Evolutionary conservation across 495 filamentous ascomycete species (phyloP).

Genomic region (Pyrenula massariospora): DNA sequence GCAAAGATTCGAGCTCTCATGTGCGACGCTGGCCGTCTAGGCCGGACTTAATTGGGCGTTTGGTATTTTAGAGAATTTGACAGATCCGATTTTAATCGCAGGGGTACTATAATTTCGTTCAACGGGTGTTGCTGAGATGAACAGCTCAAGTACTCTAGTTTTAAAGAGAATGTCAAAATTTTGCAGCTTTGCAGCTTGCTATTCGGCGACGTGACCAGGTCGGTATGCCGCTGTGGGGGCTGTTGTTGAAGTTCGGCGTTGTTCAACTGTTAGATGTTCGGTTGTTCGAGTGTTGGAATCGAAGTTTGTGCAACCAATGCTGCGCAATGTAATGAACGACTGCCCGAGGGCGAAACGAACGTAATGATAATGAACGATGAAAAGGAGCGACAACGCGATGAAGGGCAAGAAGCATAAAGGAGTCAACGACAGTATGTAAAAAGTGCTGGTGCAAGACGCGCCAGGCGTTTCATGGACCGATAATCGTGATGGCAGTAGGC

Average conservation of each 20-base stretch:
- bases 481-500: neutral
- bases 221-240: neutral
- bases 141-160: neutral
- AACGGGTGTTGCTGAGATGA: neutral
- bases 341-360: conserved; percentile 14
- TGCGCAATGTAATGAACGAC: conserved; percentile 4
- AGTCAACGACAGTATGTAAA: conserved; percentile 4
- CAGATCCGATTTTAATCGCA: no score
- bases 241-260: neutral
- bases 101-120: neutral
- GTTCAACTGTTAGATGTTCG: neutral
- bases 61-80: no score
- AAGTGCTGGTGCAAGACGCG: neutral
- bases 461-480: neutral
- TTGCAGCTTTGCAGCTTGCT: neutral
- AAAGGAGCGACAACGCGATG: neutral
- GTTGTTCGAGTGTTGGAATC: no score
- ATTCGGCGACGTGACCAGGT: neutral
- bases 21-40: neutral
- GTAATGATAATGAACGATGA: conserved; percentile 7
- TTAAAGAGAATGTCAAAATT: neutral
- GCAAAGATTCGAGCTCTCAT: neutral
- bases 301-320: neutral
- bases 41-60: no score
- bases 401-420: conserved; percentile 3